Conservation (phyloP, 2,329 filamentous ascomycete genomes). For the Cladobotryum mycophilum region DNA sequence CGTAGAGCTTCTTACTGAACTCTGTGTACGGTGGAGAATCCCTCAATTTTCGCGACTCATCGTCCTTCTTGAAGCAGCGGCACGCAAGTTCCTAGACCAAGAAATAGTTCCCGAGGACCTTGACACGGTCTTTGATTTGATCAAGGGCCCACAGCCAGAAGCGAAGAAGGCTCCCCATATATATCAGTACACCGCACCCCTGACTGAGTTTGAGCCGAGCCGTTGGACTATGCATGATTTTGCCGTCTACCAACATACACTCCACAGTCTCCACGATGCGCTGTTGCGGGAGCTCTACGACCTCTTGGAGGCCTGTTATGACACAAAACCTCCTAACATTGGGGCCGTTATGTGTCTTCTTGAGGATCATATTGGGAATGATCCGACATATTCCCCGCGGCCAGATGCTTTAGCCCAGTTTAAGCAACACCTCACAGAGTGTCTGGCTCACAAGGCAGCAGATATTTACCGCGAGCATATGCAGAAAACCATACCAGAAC, state of each 20-base stretch:
- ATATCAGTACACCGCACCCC: constrained; percentile 42
- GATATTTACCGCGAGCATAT: constrained; percentile 76
- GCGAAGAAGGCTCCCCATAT: constrained; percentile 57
- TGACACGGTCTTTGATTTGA: constrained; percentile 74
- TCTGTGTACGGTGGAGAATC: constrained; percentile 83
- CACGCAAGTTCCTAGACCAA: constrained; percentile 78
- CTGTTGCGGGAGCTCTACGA: constrained; percentile 83
- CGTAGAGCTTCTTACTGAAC: constrained; percentile 74
- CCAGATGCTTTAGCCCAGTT: constrained; percentile 68
- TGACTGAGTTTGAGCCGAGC: constrained; percentile 51
- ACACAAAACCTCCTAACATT: constrained; percentile 76
- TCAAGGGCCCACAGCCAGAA: constrained; percentile 65
- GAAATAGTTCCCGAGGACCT: constrained; percentile 76
- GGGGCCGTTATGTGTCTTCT: constrained; percentile 74
- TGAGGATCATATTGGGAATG: constrained; percentile 72
- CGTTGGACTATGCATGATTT: constrained; percentile 66
- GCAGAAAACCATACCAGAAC: constrained; percentile 70
- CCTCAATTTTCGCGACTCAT: constrained; percentile 75
- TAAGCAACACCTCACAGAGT: constrained; percentile 62
- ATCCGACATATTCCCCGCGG: constrained; percentile 67
- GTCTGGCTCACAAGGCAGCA: constrained; percentile 65
- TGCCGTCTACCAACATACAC: constrained; percentile 64
- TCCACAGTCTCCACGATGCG: constrained; percentile 71
- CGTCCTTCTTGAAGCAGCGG: constrained; percentile 75
- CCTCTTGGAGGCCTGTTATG: constrained; percentile 81